These are phyloP conservation scores for Vigna nakashimae DNA, from an alignment of 306 rosid genomes.

Conservation along the genomic window DNA sequence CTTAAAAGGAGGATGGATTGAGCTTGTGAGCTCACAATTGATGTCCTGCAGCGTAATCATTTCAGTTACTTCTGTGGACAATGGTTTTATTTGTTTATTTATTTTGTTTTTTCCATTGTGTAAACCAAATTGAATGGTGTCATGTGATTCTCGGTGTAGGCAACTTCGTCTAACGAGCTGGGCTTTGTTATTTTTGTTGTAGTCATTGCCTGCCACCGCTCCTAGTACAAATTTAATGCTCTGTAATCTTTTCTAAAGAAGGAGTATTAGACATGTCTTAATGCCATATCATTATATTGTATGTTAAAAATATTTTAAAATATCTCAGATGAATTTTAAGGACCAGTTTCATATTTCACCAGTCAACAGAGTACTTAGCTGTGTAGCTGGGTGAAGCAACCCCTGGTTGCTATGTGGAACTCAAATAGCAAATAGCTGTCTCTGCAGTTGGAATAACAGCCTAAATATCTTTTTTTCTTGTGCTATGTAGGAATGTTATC, in stretches of 20 bases:
- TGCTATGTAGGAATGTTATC: neutral
- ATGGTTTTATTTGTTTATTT: neutral
- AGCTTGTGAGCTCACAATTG: neutral
- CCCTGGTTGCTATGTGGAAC: neutral
- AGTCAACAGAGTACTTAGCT: neutral
- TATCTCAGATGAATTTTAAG: neutral
- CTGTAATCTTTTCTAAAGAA: neutral
- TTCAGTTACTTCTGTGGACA: neutral
- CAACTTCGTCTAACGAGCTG: neutral
- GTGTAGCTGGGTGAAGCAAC: neutral
- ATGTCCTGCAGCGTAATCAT: neutral
- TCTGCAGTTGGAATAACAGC: neutral
- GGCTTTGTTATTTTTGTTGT: too few species aligned
- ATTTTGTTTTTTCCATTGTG: neutral
- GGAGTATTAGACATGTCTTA: neutral
- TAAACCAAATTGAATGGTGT: neutral
- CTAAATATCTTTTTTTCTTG: neutral
- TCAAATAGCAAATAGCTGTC: neutral
- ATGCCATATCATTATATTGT: neutral
- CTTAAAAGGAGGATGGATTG: neutral
- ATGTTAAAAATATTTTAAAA: neutral
- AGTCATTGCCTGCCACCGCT: neutral
- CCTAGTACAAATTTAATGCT: neutral
- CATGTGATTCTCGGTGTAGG: neutral
- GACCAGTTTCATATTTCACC: neutral